Evolutionary conservation across 495 filamentous ascomycete species (phyloP), one percentile per base, ranked within the genome.

Genomic region (Neurospora hispaniola): DNA sequence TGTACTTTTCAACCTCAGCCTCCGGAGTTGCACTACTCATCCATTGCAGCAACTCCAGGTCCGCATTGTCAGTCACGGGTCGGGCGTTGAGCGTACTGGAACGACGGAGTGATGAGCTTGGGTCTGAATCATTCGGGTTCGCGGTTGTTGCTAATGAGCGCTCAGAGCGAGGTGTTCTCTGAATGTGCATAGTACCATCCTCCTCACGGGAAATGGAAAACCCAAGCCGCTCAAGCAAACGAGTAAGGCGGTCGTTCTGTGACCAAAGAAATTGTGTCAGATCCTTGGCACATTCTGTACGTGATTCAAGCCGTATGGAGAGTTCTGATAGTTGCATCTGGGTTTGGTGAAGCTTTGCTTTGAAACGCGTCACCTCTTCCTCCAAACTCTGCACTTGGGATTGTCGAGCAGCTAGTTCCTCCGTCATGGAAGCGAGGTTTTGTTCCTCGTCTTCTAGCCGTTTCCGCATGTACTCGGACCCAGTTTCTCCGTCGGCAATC

Each of bases 161-260:
- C 84, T 90, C 81, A 75, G 90, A 78, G 82, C 88, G 85, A 85
- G 96, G 78, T 82, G 94, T 72, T 84, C 89, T 90, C 74, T 97
- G 92, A 43, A 98, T 89, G 14, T 89, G 78, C 84, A 97, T 93
- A 27, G 84, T 86, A 31, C 88, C 88, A 68, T 93, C 91, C 23
- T 35, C 14, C 72, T 91, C 89, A 38, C 92, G 89, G 16, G 90
- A 88, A 40, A 97, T 83, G 0, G 90, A 89, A 77, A 94, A 96
- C 14, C 95, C 94, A 4, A 98, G 83, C 41, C 91, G 88, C 77
- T 97, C 94, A 2, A 99, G 87, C 62, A 99, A 88, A 43, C 88
- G 87, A 43, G 88, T 88, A 5, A 96, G 82, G 59, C 90, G 89
- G 75, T 93, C 90, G 71, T 94, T 91, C 70, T 96, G 92, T 4